Base-by-base conservation (phyloP, 371 early-diverging fungal species). In the Actinomucor elegans region DNA sequence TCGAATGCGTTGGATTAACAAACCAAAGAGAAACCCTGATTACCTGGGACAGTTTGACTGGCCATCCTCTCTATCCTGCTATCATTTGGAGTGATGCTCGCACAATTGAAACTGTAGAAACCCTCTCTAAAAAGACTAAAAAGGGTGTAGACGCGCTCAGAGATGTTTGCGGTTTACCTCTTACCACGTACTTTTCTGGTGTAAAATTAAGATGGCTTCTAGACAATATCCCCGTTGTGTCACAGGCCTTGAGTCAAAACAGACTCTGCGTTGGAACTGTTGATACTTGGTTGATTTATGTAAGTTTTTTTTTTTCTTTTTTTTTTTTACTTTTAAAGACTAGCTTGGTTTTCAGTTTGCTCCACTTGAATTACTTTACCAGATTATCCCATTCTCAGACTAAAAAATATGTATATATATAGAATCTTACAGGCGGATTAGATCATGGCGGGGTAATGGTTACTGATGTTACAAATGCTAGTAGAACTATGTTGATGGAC, bases 381-480 rank as follows among this genome's bases (percentile, higher is more conserved):
- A 41, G 36, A 37, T 36, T 40, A 18, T 31, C 18, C 38, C 17
- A 33, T 43, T 52, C 43, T 27, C 52, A 42, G 42, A 34, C 52
- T 52, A 52, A 53, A 18, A 53, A 15, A 33, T 43, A 31, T 24
- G 34, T n/a, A n/a, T 24, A 21, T 47, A 26, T 37, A 23, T 35
- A 56, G 56, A 92, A 93, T 63, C 71, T 96, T 57, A 89, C 94
- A 0, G 94, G 59, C 28, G 59, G 95, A 32, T 23, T 48, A 40
- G 43, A 56, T 20, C 32, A 56, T 35, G n/a, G 32, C 3, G 91
- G 91, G 24, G 70, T 87, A 11, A 80, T 90, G 57, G 86, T 88
- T 4, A 97, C 96, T 0, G 98, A 97, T 67, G 94, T 95, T 3
- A 92, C 97, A 18, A 97, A 97, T 69, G 98, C 98, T 15, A 89